Evolutionary conservation across 805 yeast species (phyloP), one percentile per base, ranked within the genome.

Genomic region (Candida parachauliodes): DNA sequence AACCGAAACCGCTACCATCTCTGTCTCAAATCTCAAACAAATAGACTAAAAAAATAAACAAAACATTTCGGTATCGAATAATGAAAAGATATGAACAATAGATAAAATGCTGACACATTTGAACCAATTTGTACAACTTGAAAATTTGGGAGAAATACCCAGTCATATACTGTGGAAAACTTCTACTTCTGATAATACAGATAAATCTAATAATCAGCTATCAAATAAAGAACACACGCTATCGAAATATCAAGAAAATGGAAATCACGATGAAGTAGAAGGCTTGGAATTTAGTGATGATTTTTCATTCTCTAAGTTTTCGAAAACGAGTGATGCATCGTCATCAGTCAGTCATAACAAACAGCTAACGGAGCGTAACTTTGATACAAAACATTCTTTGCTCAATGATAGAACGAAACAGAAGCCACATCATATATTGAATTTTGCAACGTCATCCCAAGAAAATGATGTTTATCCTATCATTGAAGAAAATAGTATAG

Each of bases 241-340:
- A 41, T 68, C 28, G 63, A 53, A 52, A 38, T 58, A 44, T 35
- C 50, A 47, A 34, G 63, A 59, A 32, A 44, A 42, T 17, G 47
- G 46, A 5, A 47, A 48, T 23, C 48, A 51, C 15, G 51, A 49
- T 10, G 51, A 48, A 28, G 47, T 49, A 5, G 53, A 56, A n/a
- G 69, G 57, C 28, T 55, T 59, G 34, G 55, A 57, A 7, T 3
- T 33, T 15, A 19, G 15, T 5, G 28, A 37, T 16, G 41, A 62
- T 34, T 46, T 66, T 9, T 62, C 70, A 5, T 65, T 55, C 44
- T 62, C 68, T 29, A 59, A 52, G 45, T 66, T 66, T 43, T 60
- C 70, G 35, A 63, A 59, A 20, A 40, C 52, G 3, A 23, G 29
- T 9, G 31, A 20, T 23, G 12, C 4, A 16, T 21, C 28, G 11